Evolutionary conservation across 1,284 basidiomycete species (phyloP).

Genomic region (Rhizoctonia solani): DNA sequence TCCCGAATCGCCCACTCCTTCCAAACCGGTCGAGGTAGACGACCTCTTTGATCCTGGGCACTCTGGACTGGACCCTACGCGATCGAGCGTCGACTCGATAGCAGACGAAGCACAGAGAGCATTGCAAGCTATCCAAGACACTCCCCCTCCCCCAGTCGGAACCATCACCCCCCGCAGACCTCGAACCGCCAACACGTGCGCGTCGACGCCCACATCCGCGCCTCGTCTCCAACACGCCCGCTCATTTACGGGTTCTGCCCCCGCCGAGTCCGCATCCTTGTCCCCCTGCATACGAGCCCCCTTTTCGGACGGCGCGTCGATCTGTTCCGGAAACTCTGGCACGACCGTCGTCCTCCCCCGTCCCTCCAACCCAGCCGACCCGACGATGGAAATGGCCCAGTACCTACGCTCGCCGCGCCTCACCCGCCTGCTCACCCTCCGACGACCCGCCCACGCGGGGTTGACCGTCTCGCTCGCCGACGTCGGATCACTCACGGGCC

Average conservation of each 20-base stretch:
- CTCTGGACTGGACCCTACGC: constrained; percentile 51
- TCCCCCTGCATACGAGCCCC: constrained; percentile 18
- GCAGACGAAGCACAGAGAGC: constrained; percentile 76
- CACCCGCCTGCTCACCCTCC: constrained; percentile 80
- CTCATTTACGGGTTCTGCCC: constrained; percentile 51
- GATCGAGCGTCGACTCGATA: constrained; percentile 81
- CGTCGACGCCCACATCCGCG: constrained; percentile 50
- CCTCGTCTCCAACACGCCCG: constrained; percentile 51
- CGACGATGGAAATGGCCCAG: constrained; percentile 62
- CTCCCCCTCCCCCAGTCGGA: background rate
- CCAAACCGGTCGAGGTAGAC: too few relatives aligned
- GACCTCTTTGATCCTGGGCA: too few relatives aligned
- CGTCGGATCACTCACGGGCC: constrained; percentile 79
- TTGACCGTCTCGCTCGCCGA: constrained; percentile 92
- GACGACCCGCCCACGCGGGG: constrained; percentile 72
- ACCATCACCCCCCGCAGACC: constrained; percentile 1
- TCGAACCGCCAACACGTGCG: background rate
- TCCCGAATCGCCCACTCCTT: too few relatives aligned
- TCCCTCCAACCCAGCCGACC: constrained; percentile 2
- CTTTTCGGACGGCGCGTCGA: constrained; percentile 25
- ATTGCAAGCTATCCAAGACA: constrained; percentile 49
- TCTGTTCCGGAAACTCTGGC: constrained; percentile 26
- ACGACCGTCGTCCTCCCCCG: constrained; percentile 24
- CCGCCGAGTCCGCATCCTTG: background rate
- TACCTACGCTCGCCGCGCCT: constrained; percentile 84